Evolutionary conservation across 257 asterid species (phyloP).

Genomic region (Ilex aquifolium): DNA sequence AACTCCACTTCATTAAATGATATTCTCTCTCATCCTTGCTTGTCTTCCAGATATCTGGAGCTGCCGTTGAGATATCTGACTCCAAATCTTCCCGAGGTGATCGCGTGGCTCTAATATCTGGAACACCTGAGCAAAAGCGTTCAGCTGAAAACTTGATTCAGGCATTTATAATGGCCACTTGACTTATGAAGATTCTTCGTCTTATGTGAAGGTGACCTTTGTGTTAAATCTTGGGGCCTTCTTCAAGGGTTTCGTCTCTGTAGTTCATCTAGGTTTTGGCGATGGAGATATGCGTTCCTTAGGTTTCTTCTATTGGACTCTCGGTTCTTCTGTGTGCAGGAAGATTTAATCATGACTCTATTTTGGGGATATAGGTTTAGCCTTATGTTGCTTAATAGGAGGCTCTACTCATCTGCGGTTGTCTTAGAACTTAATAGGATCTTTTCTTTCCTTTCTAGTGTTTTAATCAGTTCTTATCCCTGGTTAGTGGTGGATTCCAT

Average conservation of each 20-base stretch:
- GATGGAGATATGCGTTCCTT: constrained; percentile 24
- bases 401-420: constrained; percentile 35
- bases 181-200: constrained; percentile 24
- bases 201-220: constrained; percentile 24
- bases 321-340: constrained; percentile 31
- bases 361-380: constrained; percentile 27
- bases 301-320: constrained; percentile 32
- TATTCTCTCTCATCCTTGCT: constrained; percentile 20
- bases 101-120: constrained; percentile 78
- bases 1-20: neutral
- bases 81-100: constrained; percentile 83
- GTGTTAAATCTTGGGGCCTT: constrained; percentile 17
- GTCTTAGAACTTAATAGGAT: constrained; percentile 32
- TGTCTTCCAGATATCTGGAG: constrained; percentile 91
- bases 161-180: constrained; percentile 93
- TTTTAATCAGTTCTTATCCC: constrained; percentile 15
- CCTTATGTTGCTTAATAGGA: constrained; percentile 27
- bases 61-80: constrained; percentile 67
- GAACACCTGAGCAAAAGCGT: constrained; percentile 85
- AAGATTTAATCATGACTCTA: constrained; percentile 21
- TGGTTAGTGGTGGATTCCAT: constrained; percentile 16
- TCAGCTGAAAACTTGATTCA: constrained; percentile 91
- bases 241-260: constrained; percentile 28
- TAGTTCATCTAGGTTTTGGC: constrained; percentile 35
- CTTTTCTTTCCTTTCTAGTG: constrained; percentile 35